Base-by-base conservation (phyloP, 768 basidiomycete species). In the Butyriboletus loyo region DNA sequence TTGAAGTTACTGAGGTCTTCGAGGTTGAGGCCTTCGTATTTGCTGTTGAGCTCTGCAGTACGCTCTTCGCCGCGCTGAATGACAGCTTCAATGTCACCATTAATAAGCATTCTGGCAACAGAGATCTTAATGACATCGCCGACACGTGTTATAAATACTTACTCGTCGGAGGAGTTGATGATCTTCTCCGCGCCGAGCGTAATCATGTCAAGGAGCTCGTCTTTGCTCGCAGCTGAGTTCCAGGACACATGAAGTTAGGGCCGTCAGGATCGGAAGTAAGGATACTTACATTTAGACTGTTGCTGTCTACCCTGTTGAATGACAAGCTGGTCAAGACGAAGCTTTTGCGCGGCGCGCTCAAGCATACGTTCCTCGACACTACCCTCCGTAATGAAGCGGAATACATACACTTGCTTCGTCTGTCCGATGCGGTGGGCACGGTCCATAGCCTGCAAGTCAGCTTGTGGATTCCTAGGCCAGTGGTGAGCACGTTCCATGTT, bases 1-100 rank as follows among this genome's bases (percentile, higher is more conserved):
- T 97, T 96, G 82, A 98, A 99, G 74, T 92, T 98, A 66, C 89
- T 95, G 31, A 98, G 76, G 62, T 97, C 95, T 65, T 99, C 97
- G 40, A 99, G 64, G 62, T 92, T 93, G 48, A 98, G 79, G 2
- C 83, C 86, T 60, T 94, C 93, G 63, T 97, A 99, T 70, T 96
- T 97, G 73, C 78, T 86, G 63, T 85, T 94, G 51, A 99, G 76
- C 72, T 92, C 87, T 0, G 78, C 77, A 0, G 96, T 98, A 31
- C 93, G 85, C 58, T 92, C 86, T 71, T 98, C 94, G 24, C 97
- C 97, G 11, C 85, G 82, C 3, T 81, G 78, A 57, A 99, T 98
- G 72, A 99, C 95, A 4, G 77, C 91, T 39, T 98, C 96, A 51
- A 98, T 98, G 64, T 97, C 94, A 30, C 86, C 91, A 58, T 93